phyloP scores from a whole-genome alignment of 2,329 filamentous ascomycete species.

The Beauveria caledonica region DNA sequence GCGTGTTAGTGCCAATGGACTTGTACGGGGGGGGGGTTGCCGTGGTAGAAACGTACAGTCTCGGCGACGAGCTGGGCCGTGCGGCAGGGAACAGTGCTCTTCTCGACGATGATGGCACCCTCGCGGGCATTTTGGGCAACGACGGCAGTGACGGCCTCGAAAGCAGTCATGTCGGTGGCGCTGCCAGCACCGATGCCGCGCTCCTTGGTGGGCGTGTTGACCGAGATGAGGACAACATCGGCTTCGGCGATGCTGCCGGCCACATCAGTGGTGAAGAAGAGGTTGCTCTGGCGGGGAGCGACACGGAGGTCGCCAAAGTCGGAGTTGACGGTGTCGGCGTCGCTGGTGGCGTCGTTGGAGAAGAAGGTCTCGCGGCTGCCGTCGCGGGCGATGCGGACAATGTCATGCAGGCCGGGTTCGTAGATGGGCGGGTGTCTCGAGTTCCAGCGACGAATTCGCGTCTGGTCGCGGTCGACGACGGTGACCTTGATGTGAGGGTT shows the following conservation, averaged over 20 bases:
- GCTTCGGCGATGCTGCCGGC: conserved; percentile 54
- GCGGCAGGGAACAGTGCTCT: conserved; percentile 70
- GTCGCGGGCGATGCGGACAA: conserved; percentile 58
- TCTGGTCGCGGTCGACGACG: conserved; percentile 62
- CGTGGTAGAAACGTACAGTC: conserved; percentile 41
- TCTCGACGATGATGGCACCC: conserved; percentile 71
- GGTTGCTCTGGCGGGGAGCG: conserved; percentile 48
- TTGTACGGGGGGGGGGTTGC: too few relatives aligned
- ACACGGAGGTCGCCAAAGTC: conserved; percentile 27
- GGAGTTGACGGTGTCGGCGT: conserved; percentile 22
- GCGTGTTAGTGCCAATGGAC: too few relatives aligned
- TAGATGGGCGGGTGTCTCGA: conserved; percentile 66
- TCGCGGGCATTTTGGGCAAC: conserved; percentile 59
- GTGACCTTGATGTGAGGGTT: conserved; percentile 64
- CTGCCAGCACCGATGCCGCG: conserved; percentile 60
- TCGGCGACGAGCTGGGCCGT: conserved; percentile 63
- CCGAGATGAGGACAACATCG: conserved; percentile 66
- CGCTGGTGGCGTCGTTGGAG: conserved; percentile 27
- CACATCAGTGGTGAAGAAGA: conserved; percentile 66
- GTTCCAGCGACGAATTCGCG: conserved; percentile 64
- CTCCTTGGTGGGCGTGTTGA: conserved; percentile 73
- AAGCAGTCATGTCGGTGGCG: conserved; percentile 63
- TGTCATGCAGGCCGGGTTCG: conserved; percentile 61
- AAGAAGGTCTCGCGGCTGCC: conserved; percentile 40
- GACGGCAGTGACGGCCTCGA: conserved; percentile 60